phyloP scores from a whole-genome alignment of 164 flowering plant genomes.

The Berberis thunbergii region DNA sequence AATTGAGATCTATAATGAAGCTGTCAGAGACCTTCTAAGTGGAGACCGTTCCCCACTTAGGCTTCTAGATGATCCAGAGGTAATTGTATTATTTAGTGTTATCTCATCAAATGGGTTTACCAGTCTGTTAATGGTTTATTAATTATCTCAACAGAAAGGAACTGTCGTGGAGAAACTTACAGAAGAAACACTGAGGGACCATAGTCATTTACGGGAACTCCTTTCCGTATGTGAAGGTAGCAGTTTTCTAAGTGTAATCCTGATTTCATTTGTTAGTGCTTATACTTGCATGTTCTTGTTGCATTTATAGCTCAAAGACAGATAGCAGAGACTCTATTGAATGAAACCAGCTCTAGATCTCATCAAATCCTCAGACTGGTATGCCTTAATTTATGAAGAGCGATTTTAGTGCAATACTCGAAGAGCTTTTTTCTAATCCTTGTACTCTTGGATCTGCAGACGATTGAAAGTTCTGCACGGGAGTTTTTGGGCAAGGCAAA shows the following conservation, averaged over 20 bases:
- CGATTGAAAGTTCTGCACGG: slow-evolving; percentile 75
- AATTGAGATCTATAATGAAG: slow-evolving; percentile 94
- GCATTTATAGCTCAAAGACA: slow-evolving; percentile 76
- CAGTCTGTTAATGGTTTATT: background rate
- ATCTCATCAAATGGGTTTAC: background rate
- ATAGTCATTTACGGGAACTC: slow-evolving; percentile 61
- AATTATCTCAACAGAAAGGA: slow-evolving; percentile 52
- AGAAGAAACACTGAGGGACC: slow-evolving; percentile 60
- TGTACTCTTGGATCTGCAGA: slow-evolving; percentile 32
- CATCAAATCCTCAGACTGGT: slow-evolving; percentile 96
- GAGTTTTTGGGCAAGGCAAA: slow-evolving; percentile 36
- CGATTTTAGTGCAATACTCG: background rate
- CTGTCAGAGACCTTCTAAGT: slow-evolving; percentile 76
- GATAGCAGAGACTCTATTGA: slow-evolving; percentile 78
- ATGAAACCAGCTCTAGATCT: slow-evolving; percentile 94
- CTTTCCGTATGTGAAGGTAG: slow-evolving; percentile 80
- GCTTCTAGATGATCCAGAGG: slow-evolving; percentile 97
- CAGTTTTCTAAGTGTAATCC: background rate
- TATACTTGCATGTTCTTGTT: slow-evolving; percentile 5
- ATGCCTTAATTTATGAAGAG: slow-evolving; percentile 7
- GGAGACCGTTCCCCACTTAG: slow-evolving; percentile 65
- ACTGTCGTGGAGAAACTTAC: slow-evolving; percentile 84
- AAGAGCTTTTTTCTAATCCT: background rate
- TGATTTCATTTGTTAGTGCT: background rate
- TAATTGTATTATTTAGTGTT: slow-evolving; percentile 14